Conservation (phyloP, 371 early-diverging fungal species). For the Mortierella polycephala region DNA sequence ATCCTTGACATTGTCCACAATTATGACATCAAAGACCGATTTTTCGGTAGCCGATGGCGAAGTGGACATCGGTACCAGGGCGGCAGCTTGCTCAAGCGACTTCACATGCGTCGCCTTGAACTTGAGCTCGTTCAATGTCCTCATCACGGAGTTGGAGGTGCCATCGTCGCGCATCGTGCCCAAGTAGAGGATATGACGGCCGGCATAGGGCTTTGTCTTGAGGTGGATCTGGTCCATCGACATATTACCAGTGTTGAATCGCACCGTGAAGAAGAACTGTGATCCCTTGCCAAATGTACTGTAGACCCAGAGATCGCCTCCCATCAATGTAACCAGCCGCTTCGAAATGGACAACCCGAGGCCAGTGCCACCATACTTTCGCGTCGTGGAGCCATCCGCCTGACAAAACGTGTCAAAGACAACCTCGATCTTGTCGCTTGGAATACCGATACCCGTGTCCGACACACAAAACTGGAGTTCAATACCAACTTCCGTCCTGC, state of each 20-base stretch:
- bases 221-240: slow-evolving; percentile 55
- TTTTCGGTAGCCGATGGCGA: slow-evolving; percentile 14
- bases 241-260: slow-evolving; percentile 57
- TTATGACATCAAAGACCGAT: slow-evolving; percentile 63
- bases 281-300: slow-evolving; percentile 76
- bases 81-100: slow-evolving; percentile 56
- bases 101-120: slow-evolving; percentile 56
- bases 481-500: slow-evolving; percentile 55
- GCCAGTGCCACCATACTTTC: slow-evolving; percentile 87
- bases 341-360: slow-evolving; percentile 86
- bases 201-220: slow-evolving; percentile 58
- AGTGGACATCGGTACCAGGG: slow-evolving; percentile 9
- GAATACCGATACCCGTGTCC: slow-evolving; percentile 91
- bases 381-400: slow-evolving; percentile 85
- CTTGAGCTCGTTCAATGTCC: slow-evolving; percentile 54
- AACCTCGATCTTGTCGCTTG: slow-evolving; percentile 72
- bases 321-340: slow-evolving; percentile 79
- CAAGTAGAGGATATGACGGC: slow-evolving; percentile 61
- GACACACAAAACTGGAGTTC: slow-evolving; percentile 74
- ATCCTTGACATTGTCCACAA: slow-evolving; percentile 68
- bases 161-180: slow-evolving; percentile 57
- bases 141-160: slow-evolving; percentile 37
- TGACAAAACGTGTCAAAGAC: slow-evolving; percentile 88
- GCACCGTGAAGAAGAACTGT: slow-evolving; percentile 76
- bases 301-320: slow-evolving; percentile 83